Evolutionary conservation across 2,329 filamentous ascomycete species (phyloP).

Genomic region (Albifimbria verrucaria): DNA sequence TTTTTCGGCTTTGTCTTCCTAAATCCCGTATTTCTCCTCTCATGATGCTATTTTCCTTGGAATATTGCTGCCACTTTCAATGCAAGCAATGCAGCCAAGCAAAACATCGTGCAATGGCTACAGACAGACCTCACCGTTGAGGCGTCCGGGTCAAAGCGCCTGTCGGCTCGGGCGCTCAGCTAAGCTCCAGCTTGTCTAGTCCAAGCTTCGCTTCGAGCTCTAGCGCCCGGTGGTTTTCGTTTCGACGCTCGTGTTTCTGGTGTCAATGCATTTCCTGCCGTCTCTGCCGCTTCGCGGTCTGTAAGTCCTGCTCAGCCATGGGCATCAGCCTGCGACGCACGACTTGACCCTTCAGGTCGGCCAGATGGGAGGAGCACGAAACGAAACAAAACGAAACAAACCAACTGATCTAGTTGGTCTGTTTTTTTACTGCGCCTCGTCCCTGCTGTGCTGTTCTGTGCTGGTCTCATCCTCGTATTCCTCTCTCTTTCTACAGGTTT

Average conservation of each 20-base stretch:
- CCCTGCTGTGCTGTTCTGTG: neutral
- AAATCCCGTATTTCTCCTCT: too few relatives aligned
- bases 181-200: neutral
- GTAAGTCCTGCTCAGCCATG: neutral
- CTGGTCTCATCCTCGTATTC: neutral
- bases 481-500: neutral
- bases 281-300: neutral
- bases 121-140: neutral
- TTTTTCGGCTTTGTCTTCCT: too few relatives aligned
- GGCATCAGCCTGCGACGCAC: neutral
- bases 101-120: too few relatives aligned
- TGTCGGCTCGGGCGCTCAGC: too few relatives aligned
- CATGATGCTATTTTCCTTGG: too few relatives aligned
- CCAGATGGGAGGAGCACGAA: neutral
- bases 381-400: conserved; percentile 2
- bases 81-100: neutral
- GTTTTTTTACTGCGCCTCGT: neutral
- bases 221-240: neutral
- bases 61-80: too few relatives aligned
- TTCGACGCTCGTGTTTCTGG: neutral
- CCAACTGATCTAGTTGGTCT: too few relatives aligned
- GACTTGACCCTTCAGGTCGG: neutral
- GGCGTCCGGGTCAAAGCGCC: neutral
- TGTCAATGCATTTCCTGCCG: neutral
- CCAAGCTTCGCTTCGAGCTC: too few relatives aligned